These are phyloP conservation scores for Byssochlamys sp. DNA, from an alignment of 2,329 filamentous ascomycete species.

Conservation along the genomic window DNA sequence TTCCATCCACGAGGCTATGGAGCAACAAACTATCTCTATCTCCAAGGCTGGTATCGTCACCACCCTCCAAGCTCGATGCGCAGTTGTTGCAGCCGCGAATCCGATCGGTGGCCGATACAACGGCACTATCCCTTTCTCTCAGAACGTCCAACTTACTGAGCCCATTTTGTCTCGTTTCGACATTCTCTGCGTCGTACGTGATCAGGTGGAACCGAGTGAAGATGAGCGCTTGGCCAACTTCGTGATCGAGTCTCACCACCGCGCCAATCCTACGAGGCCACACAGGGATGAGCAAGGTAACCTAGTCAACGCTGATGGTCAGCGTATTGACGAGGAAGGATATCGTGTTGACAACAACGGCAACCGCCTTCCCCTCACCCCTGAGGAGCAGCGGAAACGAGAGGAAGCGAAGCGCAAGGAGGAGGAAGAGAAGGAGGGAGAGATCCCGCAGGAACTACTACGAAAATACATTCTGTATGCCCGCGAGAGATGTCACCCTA, in stretches of 20 bases:
- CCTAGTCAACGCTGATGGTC: conserved; percentile 35
- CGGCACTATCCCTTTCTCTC: conserved; percentile 85
- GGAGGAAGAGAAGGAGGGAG: conserved; percentile 49
- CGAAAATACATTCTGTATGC: conserved; percentile 96
- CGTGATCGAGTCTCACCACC: conserved; percentile 86
- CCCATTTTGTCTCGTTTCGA: conserved; percentile 97
- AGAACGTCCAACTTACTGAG: conserved; percentile 94
- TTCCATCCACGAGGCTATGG: conserved; percentile 98
- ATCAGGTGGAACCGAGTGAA: conserved; percentile 83
- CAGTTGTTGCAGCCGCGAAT: conserved; percentile 92
- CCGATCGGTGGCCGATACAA: conserved; percentile 95
- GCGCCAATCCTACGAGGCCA: conserved; percentile 65
- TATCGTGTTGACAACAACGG: conserved; percentile 40
- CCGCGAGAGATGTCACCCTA: conserved; percentile 76
- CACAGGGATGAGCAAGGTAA: conserved; percentile 36
- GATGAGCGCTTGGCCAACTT: conserved; percentile 90
- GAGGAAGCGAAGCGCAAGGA: conserved; percentile 33
- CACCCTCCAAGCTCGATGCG: conserved; percentile 87
- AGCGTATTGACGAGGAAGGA: conserved; percentile 54
- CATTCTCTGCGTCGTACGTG: conserved; percentile 88
- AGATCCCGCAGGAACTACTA: conserved; percentile 81
- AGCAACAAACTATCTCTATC: conserved; percentile 98
- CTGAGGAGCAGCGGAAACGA: conserved; percentile 37
- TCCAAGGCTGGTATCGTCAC: conserved; percentile 98
- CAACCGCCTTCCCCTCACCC: conserved; percentile 24